Conservation (phyloP, 2,329 filamentous ascomycete species). For the Cladobotryum protrusum region DNA sequence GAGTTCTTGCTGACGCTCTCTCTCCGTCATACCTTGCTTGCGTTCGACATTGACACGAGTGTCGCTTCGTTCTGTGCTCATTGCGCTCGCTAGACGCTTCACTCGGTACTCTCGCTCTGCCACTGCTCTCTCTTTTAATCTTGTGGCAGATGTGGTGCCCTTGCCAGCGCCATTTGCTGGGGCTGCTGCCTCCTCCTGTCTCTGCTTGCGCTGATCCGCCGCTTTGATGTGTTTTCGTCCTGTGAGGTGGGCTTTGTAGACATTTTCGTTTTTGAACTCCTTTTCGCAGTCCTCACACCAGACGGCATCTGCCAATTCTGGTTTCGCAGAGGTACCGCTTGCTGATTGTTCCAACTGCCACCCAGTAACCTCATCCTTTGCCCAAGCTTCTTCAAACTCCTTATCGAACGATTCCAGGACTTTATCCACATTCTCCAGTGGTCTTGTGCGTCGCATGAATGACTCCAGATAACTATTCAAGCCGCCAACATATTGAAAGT, state of each 20-base stretch:
- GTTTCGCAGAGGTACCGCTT: conserved; percentile 20
- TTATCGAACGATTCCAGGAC: conserved; percentile 69
- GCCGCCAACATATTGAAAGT: conserved; percentile 81
- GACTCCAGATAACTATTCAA: conserved; percentile 78
- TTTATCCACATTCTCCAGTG: conserved; percentile 78
- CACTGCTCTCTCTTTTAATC: conserved; percentile 81
- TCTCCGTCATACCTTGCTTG: conserved; percentile 94
- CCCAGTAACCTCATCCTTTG: conserved; percentile 68
- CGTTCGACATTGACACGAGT: conserved; percentile 93
- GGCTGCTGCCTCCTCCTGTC: conserved; percentile 33
- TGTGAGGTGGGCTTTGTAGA: conserved; percentile 81
- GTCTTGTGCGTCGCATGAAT: conserved; percentile 78
- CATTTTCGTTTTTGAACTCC: conserved; percentile 91
- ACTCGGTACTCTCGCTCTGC: conserved; percentile 84
- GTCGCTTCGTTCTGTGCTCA: conserved; percentile 82
- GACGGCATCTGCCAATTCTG: conserved; percentile 54
- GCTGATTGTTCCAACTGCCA: conserved; percentile 59
- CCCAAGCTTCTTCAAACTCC: conserved; percentile 81
- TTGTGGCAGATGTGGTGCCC: conserved; percentile 35
- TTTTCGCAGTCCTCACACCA: conserved; percentile 93
- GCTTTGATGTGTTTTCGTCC: conserved; percentile 92
- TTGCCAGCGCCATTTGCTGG: conserved; percentile 21
- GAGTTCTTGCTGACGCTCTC: conserved; percentile 88
- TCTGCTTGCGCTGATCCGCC: conserved; percentile 56
- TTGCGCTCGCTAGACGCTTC: conserved; percentile 69